A percentile compares a stretch with the other conserved stretches of the same genome.
Conservation (phyloP, 2,329 filamentous ascomycete species). For the Moelleriella libera region DNA sequence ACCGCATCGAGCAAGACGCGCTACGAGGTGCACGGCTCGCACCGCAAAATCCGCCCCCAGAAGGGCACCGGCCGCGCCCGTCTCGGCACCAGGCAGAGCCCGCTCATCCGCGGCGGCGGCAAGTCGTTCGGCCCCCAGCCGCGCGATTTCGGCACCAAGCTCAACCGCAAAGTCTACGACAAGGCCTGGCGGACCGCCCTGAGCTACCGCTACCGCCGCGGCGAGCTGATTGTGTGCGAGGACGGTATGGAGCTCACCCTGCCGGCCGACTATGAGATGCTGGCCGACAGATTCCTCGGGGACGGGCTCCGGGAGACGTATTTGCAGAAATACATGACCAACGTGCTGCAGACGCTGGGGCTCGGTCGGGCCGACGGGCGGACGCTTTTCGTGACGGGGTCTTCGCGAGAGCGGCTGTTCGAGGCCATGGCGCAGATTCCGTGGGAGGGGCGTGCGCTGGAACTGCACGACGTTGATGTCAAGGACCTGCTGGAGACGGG, state of each 20-base stretch:
- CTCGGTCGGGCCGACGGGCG: conserved; percentile 56
- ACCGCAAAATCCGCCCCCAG: conserved; percentile 68
- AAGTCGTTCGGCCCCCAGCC: conserved; percentile 84
- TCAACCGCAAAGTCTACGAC: conserved; percentile 87
- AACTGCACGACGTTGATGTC: conserved; percentile 74
- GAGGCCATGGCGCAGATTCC: conserved; percentile 49
- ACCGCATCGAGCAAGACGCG: conserved; percentile 75
- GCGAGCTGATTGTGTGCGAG: conserved; percentile 76
- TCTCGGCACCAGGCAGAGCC: conserved; percentile 67
- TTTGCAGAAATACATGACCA: conserved; percentile 44
- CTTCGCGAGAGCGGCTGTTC: conserved; percentile 47
- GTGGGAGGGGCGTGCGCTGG: conserved; percentile 54
- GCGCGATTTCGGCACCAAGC: conserved; percentile 71
- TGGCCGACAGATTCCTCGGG: conserved; percentile 25
- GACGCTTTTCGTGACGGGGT: conserved; percentile 60
- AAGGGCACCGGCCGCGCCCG: conserved; percentile 78
- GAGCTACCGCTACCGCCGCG: conserved; percentile 77
- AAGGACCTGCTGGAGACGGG: conserved; percentile 84
- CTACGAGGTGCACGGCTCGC: conserved; percentile 70
- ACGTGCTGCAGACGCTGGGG: conserved; percentile 56
- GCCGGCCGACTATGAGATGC: conserved; percentile 33
- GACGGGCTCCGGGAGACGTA: conserved; percentile 40
- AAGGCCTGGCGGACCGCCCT: conserved; percentile 89
- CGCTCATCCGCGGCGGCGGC: conserved; percentile 72
- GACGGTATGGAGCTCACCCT: conserved; percentile 56